These are phyloP conservation scores for Solanum habrochaites DNA, from an alignment of 257 asterid species.

Conservation along the genomic window DNA sequence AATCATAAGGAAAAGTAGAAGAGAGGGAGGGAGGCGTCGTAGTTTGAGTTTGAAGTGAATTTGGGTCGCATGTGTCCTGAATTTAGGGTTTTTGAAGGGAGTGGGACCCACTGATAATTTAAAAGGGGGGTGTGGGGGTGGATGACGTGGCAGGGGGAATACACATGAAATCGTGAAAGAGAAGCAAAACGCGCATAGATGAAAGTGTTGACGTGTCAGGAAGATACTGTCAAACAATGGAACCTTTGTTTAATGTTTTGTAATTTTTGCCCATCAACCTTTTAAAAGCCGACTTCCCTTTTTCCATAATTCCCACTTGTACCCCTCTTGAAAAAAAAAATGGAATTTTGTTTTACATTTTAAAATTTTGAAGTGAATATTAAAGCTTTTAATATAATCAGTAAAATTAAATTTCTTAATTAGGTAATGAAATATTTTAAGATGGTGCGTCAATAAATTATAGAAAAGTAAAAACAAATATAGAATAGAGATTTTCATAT, in stretches of 20 bases:
- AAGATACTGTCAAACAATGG: slow-evolving; percentile 19
- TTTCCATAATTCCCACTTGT: background rate
- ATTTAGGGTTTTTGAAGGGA: slow-evolving; percentile 22
- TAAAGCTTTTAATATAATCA: background rate
- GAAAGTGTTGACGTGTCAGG: slow-evolving; percentile 36
- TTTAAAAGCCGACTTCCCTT: background rate
- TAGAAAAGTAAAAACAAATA: too few species aligned
- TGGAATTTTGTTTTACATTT: too few species aligned
- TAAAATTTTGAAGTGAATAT: too few species aligned
- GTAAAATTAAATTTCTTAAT: background rate
- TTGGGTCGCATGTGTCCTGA: slow-evolving; percentile 37
- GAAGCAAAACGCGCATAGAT: slow-evolving; percentile 33
- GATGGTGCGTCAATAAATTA: rapidly evolving
- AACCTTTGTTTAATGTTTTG: background rate
- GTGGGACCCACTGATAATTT: slow-evolving; percentile 14
- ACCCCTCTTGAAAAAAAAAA: background rate
- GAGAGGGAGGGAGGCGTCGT: background rate
- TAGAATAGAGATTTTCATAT: too few species aligned
- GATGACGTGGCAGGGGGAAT: background rate
- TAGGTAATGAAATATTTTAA: background rate
- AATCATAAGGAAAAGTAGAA: background rate
- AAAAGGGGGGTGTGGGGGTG: slow-evolving; percentile 6
- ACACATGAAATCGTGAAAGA: slow-evolving; percentile 34
- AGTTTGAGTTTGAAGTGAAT: slow-evolving; percentile 18
- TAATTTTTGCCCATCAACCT: background rate